Base-by-base conservation (phyloP, 1,284 basidiomycete species). In the Cryptococcus sp. region DNA sequence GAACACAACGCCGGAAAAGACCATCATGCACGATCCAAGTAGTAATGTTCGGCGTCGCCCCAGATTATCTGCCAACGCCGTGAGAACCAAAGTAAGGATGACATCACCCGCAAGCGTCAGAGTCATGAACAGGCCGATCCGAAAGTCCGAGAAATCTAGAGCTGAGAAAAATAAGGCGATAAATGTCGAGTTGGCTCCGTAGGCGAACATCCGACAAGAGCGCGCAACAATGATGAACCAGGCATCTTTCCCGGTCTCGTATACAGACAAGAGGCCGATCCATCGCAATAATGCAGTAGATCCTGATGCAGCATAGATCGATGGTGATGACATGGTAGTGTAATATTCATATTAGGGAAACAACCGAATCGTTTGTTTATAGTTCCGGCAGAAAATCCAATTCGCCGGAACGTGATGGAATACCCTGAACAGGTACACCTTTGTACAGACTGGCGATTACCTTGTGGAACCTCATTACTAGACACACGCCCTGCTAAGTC, bases 31-130 rank as follows among this genome's bases (percentile, higher is more conserved):
- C 2, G 56, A 51, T 7, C 63, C 63, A 14, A 60, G 39, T 18
- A 61, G 31, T 13, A 65, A 34, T 3, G 53, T 54, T 18, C 48
- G 45, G 16, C 59, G 44, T 21, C 63, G 43, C 18, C 63, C 63
- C 7, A 60, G 32, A 5, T 49, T 40, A 43, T 65, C 63, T 4
- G 63, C 63, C 19, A 55, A 23, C 9, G 57, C 25, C 5, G 61
- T 63, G 2, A 65, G 43, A 11, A 47, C 36, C 4, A 59, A 21
- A 7, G 56, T 63, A 22, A 56, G 47, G 9, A 59, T 1, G 23
- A 62, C 61, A 59, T 65, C 63, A 0, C 63, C 63, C 1, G 53
- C 24, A 7, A 65, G 49, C 2, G 57, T 60, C 31, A 60, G 43
- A 7, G 57, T 52, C 55, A 60, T 54, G 50, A 60, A 60, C 32